Evolutionary conservation across 2,329 filamentous ascomycete species (phyloP), one percentile per base, ranked within the genome.

Genomic region (Blastomyces emzantsi): DNA sequence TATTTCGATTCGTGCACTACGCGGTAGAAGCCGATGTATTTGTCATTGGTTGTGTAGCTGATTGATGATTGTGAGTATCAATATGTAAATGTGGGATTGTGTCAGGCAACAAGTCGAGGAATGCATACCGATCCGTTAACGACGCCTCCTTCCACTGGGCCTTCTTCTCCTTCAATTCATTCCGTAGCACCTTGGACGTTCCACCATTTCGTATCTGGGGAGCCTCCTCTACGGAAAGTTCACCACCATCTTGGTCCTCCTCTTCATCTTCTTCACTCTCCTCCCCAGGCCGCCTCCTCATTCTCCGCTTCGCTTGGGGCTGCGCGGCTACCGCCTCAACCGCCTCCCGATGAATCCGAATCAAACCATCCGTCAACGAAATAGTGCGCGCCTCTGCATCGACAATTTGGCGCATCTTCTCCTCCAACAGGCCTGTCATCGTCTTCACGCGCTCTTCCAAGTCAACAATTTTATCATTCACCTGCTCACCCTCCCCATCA

Each of bases 1-100:
- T 85, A 76, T 59, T 80, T 80, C 36, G 85, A 81, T 67, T 87
- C 84, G 71, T 88, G 85, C 2, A 87, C 78, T n/a, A 83, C 74
- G 9, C 78, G 76, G 70, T 85, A 84, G 78, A 88, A 89, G 28
- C 79, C 78, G 58, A 80, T 76, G 73, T 89, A 89, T 61, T 80
- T 76, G 67, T 87, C 84, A 69, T 88, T 79, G 9, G 78, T 75
- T 4, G 83, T 79, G 70, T 89, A 90, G 67, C 74, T 51, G 11
- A 22, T 76, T 60, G 55, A 28, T 47, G 60, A 67, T 62, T 67
- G 57, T 22, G 11, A 43, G 62, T 61, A 30, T 15, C 39, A 62
- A 25, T 25, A 54, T 61, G 43, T 76, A 0, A 39, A 25, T 15
- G 8, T 17, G 33, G 51, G 39, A 17, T 55, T 33, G 17, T 15